Evolutionary conservation across 768 basidiomycete species (phyloP), one percentile per base, ranked within the genome.

Genomic region (Lactarius deliciosus): DNA sequence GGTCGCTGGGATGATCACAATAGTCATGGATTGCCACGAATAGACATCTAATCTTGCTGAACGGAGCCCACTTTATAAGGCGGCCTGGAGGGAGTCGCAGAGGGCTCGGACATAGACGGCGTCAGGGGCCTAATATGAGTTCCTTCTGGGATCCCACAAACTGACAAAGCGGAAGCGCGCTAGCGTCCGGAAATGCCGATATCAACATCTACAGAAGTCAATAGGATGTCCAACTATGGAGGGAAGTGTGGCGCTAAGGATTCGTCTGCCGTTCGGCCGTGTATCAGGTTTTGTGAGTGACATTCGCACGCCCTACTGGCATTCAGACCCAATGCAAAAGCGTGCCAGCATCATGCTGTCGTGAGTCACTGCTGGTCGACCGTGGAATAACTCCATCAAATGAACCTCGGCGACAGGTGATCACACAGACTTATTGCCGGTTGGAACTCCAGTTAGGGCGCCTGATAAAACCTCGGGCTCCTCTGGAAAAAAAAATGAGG

Each of bases 1-100:
- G 15, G 64, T 64, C 13, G 63, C 69, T 43, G 69, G 69, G 50
- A 64, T 56, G 25, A 70, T 68, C 28, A 70, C 68, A 50, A 68
- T 70, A 7, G 67, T 61, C 69, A 68, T 70, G 57, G 57, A 22
- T 60, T 34, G n/a, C 43, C 43, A 40, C 43, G 65, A 43, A 32
- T 32, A 43, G 54, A 38, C 45, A 22, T 25, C 40, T 15, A 59
- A 50, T 63, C 32, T 32, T 40, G 22, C 32, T 55, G 25, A 45
- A 57, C 38, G 61, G 61, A 15, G 28, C 53, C 9, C 45, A 60
- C 20, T 68, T 67, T 68, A 66, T 68, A 68, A 38, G 60, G 57
- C 58, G 62, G 58, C 34, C 10, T 22, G 57, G 13, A 32, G 32
- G 20, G 50, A 10, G 32, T 55, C 9, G 32, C 22, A 50, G 57